Evolutionary conservation across 257 asterid species (phyloP), one percentile per base, ranked within the genome.

Genomic region (Fraxinus quadrangulata): DNA sequence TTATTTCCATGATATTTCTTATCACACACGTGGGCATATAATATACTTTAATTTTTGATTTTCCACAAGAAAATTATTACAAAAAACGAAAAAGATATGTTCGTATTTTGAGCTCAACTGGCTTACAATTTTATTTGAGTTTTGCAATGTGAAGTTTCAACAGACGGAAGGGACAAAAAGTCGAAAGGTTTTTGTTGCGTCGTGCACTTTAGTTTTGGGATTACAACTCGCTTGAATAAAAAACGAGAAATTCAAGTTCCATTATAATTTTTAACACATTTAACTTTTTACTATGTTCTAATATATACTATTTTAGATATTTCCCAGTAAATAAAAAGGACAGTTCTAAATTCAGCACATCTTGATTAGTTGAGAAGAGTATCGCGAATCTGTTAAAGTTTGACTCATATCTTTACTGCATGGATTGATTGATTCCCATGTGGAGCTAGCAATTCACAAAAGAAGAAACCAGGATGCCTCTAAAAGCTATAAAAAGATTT

Each of bases 361-460:
- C 51, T 34, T 51, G 78, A 51, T 71, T 79, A 16, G 77, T 73
- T 67, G 31, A 23, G 59, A 72, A 26, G 69, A 3, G 67, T 19
- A 78, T 67, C 79, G 14, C 24, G 59, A 75, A 81, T 78, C 63
- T 34, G 81, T 75, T 78, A 73, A 61, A 21, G 67, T 59, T 59
- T 59, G 69, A 63, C 69, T 11, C 10, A 63, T 23, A 63, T 31
- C 28, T 68, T 6, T 68, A 33, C 26, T 68, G 26, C 72, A 68
- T 68, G 47, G 16, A 17, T 19, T n/a, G 74, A 70, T 70, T 34
- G 17, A 70, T 40, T 70, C 54, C 54, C 56, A n/a, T 70, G 51
- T 70, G 74, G 74, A 70, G 54, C 30, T 17, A 36, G 33, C 49
- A 37, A 70, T 40, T 37, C 49, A 70, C 40, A 17, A 31, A 70